These are phyloP conservation scores for Chaetomium sp. DNA, from an alignment of 2,329 filamentous ascomycete genomes.

Conservation along the genomic window DNA sequence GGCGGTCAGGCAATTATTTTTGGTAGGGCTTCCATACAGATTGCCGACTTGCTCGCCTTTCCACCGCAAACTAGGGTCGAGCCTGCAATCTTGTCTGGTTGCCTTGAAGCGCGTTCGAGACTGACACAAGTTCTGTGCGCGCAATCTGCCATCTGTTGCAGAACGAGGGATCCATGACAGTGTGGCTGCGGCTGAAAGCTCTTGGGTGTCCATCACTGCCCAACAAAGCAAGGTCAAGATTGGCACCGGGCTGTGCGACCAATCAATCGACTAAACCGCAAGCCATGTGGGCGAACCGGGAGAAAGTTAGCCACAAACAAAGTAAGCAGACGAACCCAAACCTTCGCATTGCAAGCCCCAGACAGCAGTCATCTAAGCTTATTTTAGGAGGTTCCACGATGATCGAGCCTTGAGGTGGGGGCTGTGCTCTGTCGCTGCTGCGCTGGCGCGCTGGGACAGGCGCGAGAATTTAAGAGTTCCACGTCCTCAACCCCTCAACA, in stretches of 20 bases:
- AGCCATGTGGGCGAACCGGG: background rate
- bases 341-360: background rate
- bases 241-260: background rate
- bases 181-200: background rate
- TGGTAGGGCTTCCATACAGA: too few species aligned
- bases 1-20: too few species aligned
- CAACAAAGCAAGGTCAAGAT: background rate
- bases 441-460: background rate
- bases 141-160: too few species aligned
- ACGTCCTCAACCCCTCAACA: background rate
- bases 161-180: background rate
- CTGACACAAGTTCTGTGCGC: too few species aligned
- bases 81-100: too few species aligned
- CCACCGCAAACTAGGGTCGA: too few species aligned
- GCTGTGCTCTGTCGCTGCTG: background rate
- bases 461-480: background rate
- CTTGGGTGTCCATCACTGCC: background rate
- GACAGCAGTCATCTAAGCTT: background rate
- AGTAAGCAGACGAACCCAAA: background rate
- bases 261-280: background rate
- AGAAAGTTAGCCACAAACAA: background rate
- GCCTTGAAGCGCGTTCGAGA: too few species aligned
- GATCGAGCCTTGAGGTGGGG: background rate
- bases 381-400: background rate
- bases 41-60: too few species aligned